A percentile compares a stretch with the other conserved stretches of the same genome.
Conservation (phyloP, 495 filamentous ascomycete genomes). For the Podospora pseudocomata region DNA sequence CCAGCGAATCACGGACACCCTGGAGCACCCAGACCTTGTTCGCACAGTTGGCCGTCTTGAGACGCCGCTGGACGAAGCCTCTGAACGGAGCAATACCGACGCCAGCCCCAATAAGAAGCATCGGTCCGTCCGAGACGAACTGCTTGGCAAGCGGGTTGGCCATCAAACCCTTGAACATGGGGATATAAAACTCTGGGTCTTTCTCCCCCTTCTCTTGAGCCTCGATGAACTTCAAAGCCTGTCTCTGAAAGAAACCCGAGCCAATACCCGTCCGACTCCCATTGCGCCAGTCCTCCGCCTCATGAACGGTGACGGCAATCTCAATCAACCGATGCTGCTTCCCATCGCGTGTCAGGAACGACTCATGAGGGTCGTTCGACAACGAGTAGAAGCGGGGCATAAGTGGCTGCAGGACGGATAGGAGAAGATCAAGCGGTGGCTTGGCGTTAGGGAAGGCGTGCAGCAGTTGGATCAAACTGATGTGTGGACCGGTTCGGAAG, state of each 20-base stretch:
- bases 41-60: slow-evolving; percentile 93
- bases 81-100: slow-evolving; percentile 97
- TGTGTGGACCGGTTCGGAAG: slow-evolving; percentile 81
- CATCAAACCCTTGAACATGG: slow-evolving; percentile 99
- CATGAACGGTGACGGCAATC: slow-evolving; percentile 91
- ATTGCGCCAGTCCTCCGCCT: slow-evolving; percentile 72
- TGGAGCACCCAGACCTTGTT: slow-evolving; percentile 99
- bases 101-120: slow-evolving; percentile 94
- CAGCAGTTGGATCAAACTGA: slow-evolving; percentile 79
- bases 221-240: slow-evolving; percentile 65
- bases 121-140: slow-evolving; percentile 87
- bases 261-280: slow-evolving; percentile 67
- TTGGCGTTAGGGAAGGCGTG: slow-evolving; percentile 88
- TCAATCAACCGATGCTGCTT: slow-evolving; percentile 82
- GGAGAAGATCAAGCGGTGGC: slow-evolving; percentile 75
- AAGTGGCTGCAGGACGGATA: slow-evolving; percentile 75
- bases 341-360: slow-evolving; percentile 61
- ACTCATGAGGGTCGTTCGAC: slow-evolving; percentile 89
- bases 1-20: slow-evolving; percentile 84
- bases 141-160: slow-evolving; percentile 87
- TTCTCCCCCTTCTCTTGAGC: slow-evolving; percentile 56
- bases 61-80: slow-evolving; percentile 90
- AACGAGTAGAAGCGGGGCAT: slow-evolving; percentile 99
- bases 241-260: slow-evolving; percentile 80
- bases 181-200: slow-evolving; percentile 64